These are phyloP conservation scores for Corymbia citriodora DNA, from an alignment of 441 rosid species.

Conservation along the genomic window DNA sequence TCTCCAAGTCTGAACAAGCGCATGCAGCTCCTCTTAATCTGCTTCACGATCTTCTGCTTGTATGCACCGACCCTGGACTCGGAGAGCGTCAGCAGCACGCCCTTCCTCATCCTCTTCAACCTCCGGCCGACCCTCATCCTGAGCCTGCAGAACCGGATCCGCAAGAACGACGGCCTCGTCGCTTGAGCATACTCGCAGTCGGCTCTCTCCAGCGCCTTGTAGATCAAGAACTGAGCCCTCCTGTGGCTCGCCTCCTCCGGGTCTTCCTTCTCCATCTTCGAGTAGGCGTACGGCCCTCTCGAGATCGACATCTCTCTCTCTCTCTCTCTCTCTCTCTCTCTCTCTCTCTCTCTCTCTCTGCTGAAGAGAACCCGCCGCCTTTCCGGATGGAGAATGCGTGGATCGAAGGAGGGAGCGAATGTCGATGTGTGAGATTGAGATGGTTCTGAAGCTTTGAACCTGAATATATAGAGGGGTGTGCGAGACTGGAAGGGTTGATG, in stretches of 20 bases:
- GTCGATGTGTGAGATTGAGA: not conserved
- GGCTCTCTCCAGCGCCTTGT: not conserved
- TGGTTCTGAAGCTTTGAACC: not conserved
- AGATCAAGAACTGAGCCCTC: slow-evolving; percentile 11
- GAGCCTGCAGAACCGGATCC: slow-evolving; percentile 1
- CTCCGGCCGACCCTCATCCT: slow-evolving; percentile 11
- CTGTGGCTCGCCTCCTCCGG: slow-evolving; percentile 4
- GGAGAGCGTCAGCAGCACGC: not conserved
- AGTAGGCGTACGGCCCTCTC: not conserved
- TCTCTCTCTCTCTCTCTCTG: not conserved
- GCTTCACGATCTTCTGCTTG: not conserved
- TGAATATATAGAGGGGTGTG: not conserved
- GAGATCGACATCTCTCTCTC: not conserved
- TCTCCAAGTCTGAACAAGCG: not conserved
- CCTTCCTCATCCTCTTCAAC: slow-evolving; percentile 10
- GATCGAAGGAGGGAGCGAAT: not conserved
- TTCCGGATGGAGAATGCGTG: not conserved
- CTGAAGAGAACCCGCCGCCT: not conserved
- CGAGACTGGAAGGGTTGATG: not conserved
- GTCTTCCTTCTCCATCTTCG: slow-evolving; percentile 8
- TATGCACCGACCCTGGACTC: not conserved
- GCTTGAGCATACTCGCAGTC: not conserved
- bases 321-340: not conserved
- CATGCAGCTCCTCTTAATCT: not conserved
- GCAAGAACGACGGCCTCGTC: not conserved